Evolutionary conservation across 768 basidiomycete species (phyloP).

Genomic region (Suillus placidus): DNA sequence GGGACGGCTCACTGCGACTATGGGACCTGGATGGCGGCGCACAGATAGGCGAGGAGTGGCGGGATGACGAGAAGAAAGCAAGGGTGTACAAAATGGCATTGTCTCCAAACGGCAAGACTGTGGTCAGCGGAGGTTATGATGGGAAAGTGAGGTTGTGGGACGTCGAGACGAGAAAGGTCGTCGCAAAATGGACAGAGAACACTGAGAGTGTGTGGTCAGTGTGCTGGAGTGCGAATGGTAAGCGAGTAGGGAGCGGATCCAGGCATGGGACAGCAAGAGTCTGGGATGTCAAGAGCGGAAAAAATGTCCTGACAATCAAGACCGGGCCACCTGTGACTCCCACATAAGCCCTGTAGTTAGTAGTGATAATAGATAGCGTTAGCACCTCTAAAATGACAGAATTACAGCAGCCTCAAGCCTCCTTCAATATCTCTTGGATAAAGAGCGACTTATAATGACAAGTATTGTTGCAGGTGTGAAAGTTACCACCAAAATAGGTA

Average conservation of each 20-base stretch:
- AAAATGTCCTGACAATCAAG: background rate
- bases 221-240: background rate
- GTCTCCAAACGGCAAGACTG: background rate
- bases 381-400: too few relatives aligned
- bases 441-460: too few relatives aligned
- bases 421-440: too few relatives aligned
- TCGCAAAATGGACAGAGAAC: background rate
- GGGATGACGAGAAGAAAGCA: background rate
- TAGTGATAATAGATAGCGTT: too few relatives aligned
- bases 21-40: background rate
- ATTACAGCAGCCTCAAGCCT: too few relatives aligned
- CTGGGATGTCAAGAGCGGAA: background rate
- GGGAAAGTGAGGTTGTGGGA: background rate
- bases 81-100: background rate
- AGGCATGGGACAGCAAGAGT: background rate
- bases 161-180: background rate
- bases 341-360: too few relatives aligned
- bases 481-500: too few relatives aligned
- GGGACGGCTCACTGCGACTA: background rate
- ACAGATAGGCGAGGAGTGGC: background rate
- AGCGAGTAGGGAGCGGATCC: background rate
- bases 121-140: background rate
- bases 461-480: too few relatives aligned
- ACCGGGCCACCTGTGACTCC: background rate
- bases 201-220: background rate